phyloP scores from a whole-genome alignment of 768 basidiomycete genomes.

The Tricholoma saponaceum region DNA sequence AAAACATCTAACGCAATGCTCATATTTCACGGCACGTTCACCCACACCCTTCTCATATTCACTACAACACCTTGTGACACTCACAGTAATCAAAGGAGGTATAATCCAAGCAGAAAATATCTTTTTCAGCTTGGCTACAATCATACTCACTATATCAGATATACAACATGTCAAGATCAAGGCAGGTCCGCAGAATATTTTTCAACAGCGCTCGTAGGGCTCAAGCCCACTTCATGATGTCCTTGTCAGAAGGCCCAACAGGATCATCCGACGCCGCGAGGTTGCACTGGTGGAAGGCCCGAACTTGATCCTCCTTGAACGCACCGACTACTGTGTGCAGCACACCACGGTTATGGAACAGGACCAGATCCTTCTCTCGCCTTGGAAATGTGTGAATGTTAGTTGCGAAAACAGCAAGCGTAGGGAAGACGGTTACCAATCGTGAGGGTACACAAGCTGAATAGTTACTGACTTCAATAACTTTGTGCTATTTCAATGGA shows the following conservation, averaged over 20 bases:
- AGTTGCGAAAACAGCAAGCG: background rate
- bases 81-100: too few relatives aligned
- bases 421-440: constrained; percentile 49
- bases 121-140: too few relatives aligned
- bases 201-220: background rate
- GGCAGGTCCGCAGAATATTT: background rate
- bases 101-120: too few relatives aligned
- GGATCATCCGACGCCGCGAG: constrained; percentile 79
- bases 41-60: too few relatives aligned
- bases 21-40: too few relatives aligned
- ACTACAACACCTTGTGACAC: too few relatives aligned
- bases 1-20: too few relatives aligned
- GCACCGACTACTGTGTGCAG: constrained; percentile 80
- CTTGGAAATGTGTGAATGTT: constrained; percentile 14
- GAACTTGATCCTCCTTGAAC: constrained; percentile 62
- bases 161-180: too few relatives aligned
- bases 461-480: background rate
- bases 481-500: background rate
- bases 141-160: too few relatives aligned
- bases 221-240: constrained; percentile 58
- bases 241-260: constrained; percentile 60
- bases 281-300: constrained; percentile 84
- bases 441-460: constrained; percentile 82
- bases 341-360: constrained; percentile 86
- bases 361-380: constrained; percentile 61